A percentile compares a stretch with the other conserved stretches of the same genome.
These are phyloP conservation scores for Globisporangium cylindrosporum DNA, from an alignment of 352 stramenopile genomes.

Conservation along the genomic window DNA sequence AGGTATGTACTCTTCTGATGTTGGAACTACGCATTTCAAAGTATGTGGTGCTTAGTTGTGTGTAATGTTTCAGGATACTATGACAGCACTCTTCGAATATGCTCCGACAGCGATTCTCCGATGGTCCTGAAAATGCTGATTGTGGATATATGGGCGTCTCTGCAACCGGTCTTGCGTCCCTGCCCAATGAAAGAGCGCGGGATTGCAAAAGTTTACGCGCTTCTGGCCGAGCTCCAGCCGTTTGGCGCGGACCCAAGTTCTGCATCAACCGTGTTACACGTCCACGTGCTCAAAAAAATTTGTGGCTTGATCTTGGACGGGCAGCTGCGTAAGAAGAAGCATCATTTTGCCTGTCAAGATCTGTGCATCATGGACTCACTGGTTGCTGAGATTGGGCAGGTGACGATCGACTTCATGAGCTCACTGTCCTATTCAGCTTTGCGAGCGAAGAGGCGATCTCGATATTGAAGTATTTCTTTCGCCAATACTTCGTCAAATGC, in stretches of 20 bases:
- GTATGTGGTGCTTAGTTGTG: background rate
- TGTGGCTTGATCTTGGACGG: background rate
- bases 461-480: background rate
- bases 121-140: background rate
- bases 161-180: background rate
- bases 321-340: background rate
- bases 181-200: background rate
- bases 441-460: background rate
- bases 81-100: background rate
- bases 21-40: background rate
- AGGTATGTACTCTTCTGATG: background rate
- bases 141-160: background rate
- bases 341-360: background rate
- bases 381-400: background rate
- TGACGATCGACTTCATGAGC: background rate
- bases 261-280: background rate
- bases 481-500: background rate
- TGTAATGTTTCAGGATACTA: background rate
- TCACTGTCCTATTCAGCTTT: background rate
- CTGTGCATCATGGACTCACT: background rate
- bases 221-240: background rate
- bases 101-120: background rate
- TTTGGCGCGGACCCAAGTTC: background rate
- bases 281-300: background rate
- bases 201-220: background rate